Evolutionary conservation across 108 stramenopile genomes (phyloP), one percentile per base, ranked within the genome.

Genomic region (Discostella pseudostelligera): DNA sequence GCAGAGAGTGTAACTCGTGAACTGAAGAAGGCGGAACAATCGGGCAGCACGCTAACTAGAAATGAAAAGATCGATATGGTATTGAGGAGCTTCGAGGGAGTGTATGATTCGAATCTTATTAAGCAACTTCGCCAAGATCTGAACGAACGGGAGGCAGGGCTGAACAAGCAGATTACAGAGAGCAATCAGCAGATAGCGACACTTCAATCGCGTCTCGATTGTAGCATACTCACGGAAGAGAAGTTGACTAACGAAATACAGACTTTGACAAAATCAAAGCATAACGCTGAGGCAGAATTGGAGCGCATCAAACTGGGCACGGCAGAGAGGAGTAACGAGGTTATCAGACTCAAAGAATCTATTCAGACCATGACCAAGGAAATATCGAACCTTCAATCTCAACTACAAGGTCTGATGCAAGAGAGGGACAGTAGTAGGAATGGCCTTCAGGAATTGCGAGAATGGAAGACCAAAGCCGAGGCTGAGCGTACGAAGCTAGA

Each of bases 391-490:
- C 32, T 75, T 14, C 35, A 62, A 56, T 46, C 54, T 14, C 39
- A 67, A 44, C 55, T 75, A 14, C 66, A 75, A 14, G 48, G 42
- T n/a, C 43, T 62, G 26, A 49, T 40, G 4, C 45, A 45, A 56
- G 74, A 68, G 19, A 48, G 65, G 60, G 65, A 61, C 35, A 43
- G 19, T 16, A 68, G 62, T 39, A 43, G 32, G 32, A 67, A 39
- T 28, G 67, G 67, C 47, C 62, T 75, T 22, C 59, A 32, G 51
- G 51, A 68, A 49, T 56, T 68, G 49, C 62, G 55, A 44, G 56
- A 75, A 25, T 67, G 67, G 66, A 75, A 68, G 56, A 53, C 60
- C 29, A 68, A 56, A 26, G 73, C 73, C n/a, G 60, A 61, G 39
- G 65, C 65, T 28, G 56, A 61, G 25, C 49, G 65, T 11, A 19